phyloP scores from a whole-genome alignment of 345 rosid species.

The Camelina laxa region DNA sequence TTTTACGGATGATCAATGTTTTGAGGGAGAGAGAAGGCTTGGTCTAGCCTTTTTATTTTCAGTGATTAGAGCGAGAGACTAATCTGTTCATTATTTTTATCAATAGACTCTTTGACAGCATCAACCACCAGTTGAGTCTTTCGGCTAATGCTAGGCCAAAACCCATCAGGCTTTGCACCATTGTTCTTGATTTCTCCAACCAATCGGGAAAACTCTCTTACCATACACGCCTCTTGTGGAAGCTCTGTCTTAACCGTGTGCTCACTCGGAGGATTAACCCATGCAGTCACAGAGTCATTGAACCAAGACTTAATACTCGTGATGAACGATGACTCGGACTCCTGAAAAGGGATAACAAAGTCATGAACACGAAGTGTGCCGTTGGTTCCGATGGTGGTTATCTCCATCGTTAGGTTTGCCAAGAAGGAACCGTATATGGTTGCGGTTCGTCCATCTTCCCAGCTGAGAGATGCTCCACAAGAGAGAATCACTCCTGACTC shows the following conservation, averaged over 20 bases:
- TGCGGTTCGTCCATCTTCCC: slow-evolving; percentile 81
- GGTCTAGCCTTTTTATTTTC: too few species aligned
- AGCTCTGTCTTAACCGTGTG: slow-evolving; percentile 59
- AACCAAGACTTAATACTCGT: slow-evolving; percentile 54
- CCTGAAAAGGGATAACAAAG: slow-evolving; percentile 72
- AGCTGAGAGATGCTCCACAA: slow-evolving; percentile 74
- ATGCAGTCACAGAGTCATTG: slow-evolving; percentile 46
- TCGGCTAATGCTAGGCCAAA: slow-evolving; percentile 62
- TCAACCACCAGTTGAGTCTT: slow-evolving; percentile 44
- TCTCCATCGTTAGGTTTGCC: slow-evolving; percentile 71
- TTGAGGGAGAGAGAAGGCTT: too few species aligned
- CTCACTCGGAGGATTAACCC: slow-evolving; percentile 54
- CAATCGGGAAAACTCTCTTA: slow-evolving; percentile 69
- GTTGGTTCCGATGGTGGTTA: slow-evolving; percentile 72
- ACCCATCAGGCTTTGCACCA: slow-evolving; percentile 68
- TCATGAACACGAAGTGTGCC: slow-evolving; percentile 74
- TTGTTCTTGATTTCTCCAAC: slow-evolving; percentile 60
- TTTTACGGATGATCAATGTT: too few species aligned
- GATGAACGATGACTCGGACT: slow-evolving; percentile 60
- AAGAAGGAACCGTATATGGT: slow-evolving; percentile 79
- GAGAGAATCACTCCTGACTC: slow-evolving; percentile 75
- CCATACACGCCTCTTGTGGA: slow-evolving; percentile 89
- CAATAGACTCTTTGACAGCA: slow-evolving; percentile 42
- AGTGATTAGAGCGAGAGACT: slow-evolving; percentile 20
- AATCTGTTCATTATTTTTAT: slow-evolving; percentile 36